A percentile compares a stretch with the other conserved stretches of the same genome.
Evolutionary conservation across 73 alveolate genomes (phyloP).

Genomic region (Paramecium primaurelia): DNA sequence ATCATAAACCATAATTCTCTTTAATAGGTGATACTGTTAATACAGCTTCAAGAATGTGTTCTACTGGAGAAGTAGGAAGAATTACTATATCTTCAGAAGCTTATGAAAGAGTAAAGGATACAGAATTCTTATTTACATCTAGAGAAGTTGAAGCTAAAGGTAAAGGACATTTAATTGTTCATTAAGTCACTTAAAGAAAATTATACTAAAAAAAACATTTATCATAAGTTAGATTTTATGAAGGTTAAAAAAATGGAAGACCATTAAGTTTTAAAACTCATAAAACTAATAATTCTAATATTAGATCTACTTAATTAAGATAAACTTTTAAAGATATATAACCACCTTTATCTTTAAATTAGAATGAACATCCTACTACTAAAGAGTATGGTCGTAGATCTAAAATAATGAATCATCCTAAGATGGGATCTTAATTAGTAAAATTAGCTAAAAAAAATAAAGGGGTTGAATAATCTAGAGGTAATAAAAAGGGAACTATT

Average conservation of each 20-base stretch:
- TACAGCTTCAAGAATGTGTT: slow-evolving; percentile 55
- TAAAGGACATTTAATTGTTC: slow-evolving; percentile 37
- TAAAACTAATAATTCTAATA: background rate
- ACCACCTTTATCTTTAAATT: background rate
- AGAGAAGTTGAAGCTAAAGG: slow-evolving; percentile 53
- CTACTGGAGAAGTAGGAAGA: slow-evolving; percentile 59
- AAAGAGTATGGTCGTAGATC: slow-evolving; percentile 4
- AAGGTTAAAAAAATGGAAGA: background rate
- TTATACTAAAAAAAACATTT: background rate
- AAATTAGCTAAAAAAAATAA: background rate
- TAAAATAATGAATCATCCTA: background rate
- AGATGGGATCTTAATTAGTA: background rate
- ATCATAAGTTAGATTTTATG: background rate
- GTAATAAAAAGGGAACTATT: background rate
- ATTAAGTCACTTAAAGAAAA: slow-evolving; percentile 1
- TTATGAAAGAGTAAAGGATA: slow-evolving; percentile 1
- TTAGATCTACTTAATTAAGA: background rate
- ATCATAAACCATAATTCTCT: slow-evolving; percentile 60
- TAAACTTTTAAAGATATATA: background rate
- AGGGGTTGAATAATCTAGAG: background rate
- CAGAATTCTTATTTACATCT: background rate
- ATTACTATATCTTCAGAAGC: slow-evolving; percentile 52
- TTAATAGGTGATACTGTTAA: slow-evolving; percentile 61
- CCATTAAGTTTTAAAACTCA: background rate
- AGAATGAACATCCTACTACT: background rate